These are phyloP conservation scores for Xylariaceae sp. DNA, from an alignment of 2,329 filamentous ascomycete species.

Conservation along the genomic window DNA sequence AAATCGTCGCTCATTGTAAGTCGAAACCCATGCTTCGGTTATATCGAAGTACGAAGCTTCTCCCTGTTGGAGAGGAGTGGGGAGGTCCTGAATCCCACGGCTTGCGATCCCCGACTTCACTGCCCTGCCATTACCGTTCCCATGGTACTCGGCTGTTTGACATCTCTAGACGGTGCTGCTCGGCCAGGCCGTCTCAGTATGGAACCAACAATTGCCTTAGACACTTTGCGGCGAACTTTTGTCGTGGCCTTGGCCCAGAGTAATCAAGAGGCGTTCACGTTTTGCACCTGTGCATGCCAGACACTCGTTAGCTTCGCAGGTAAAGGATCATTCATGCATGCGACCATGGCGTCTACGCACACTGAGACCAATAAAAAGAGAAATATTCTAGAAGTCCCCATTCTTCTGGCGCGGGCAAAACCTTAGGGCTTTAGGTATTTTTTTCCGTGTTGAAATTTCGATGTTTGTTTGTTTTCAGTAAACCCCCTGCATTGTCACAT, in stretches of 20 bases:
- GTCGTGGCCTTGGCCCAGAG: not conserved
- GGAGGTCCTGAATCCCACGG: not conserved
- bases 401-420: not conserved
- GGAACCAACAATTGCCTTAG: slow-evolving; percentile 6
- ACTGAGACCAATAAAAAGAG: slow-evolving; percentile 11
- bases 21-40: not conserved
- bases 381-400: slow-evolving; percentile 17
- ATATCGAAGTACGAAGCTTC: not conserved
- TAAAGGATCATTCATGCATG: slow-evolving; percentile 6
- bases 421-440: slow-evolving; percentile 1
- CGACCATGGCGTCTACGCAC: slow-evolving; percentile 27
- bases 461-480: not conserved
- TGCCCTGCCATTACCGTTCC: not conserved
- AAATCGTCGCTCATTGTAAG: no score
- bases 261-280: no score
- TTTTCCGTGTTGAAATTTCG: not conserved
- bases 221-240: not conserved
- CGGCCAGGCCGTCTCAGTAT: not conserved
- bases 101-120: not conserved
- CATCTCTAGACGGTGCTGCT: not conserved
- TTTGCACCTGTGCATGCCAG: slow-evolving; percentile 5
- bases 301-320: slow-evolving; percentile 6
- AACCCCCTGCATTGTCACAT: slow-evolving; percentile 8
- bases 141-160: not conserved
- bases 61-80: not conserved